A percentile compares a stretch with the other conserved stretches of the same genome.
phyloP scores from a whole-genome alignment of 2,329 filamentous ascomycete species.

The Tolypocladium cylindrosporum region DNA sequence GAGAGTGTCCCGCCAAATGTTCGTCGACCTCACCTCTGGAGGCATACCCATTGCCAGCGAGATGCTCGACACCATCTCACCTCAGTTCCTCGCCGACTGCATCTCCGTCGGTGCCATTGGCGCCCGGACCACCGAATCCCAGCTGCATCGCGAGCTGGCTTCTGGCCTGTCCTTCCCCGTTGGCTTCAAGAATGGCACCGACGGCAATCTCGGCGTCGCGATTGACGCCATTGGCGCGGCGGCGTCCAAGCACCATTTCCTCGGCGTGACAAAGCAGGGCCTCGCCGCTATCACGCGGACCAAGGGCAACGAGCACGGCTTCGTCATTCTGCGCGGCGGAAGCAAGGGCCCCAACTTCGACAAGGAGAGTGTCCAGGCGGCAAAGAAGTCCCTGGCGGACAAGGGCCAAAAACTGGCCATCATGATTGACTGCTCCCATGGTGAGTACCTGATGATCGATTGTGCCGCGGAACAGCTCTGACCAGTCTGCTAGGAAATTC shows the following conservation, averaged over 20 bases:
- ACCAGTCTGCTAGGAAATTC: conserved; percentile 62
- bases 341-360: conserved; percentile 92
- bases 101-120: conserved; percentile 94
- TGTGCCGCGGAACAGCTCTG: not conserved
- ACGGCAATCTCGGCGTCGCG: conserved; percentile 80
- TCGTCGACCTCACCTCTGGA: conserved; percentile 73
- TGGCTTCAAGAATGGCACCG: conserved; percentile 98
- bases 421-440: conserved; percentile 98
- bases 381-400: conserved; percentile 67
- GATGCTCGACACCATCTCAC: conserved; percentile 98
- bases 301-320: conserved; percentile 90
- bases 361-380: conserved; percentile 67
- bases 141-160: conserved; percentile 91
- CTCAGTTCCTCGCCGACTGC: conserved; percentile 92
- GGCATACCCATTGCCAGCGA: conserved; percentile 95
- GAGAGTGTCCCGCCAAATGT: conserved; percentile 83
- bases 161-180: conserved; percentile 95
- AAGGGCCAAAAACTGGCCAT: conserved; percentile 82
- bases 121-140: conserved; percentile 90
- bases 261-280: conserved; percentile 97
- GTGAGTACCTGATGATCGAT: conserved; percentile 34
- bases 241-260: conserved; percentile 85
- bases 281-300: conserved; percentile 92
- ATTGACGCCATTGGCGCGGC: conserved; percentile 92
- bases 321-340: conserved; percentile 89